Conservation (phyloP, 169 alveolate genomes). For the Perkinsus marinus region DNA sequence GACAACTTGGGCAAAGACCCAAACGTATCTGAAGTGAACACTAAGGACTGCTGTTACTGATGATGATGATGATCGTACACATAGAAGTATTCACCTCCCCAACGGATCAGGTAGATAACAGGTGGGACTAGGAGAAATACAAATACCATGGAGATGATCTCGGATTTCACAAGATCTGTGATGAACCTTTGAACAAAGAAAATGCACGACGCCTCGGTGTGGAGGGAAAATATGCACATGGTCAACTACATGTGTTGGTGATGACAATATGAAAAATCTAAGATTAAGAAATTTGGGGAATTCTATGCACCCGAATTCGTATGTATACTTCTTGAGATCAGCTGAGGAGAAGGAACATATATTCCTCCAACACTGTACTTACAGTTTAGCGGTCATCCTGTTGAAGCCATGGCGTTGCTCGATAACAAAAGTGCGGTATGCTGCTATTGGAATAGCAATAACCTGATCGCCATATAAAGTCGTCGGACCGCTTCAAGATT, state of each 20-base stretch:
- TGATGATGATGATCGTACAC: conserved; percentile 34
- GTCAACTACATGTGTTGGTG: too few relatives aligned
- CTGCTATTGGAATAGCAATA: conserved; percentile 44
- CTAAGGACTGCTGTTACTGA: neutral
- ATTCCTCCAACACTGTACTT: neutral
- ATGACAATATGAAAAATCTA: too few relatives aligned
- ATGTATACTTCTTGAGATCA: too few relatives aligned
- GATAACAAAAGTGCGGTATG: conserved; percentile 60
- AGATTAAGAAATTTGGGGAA: too few relatives aligned
- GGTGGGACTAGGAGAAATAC: conserved; percentile 48
- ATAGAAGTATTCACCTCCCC: conserved; percentile 78
- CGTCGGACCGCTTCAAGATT: neutral
- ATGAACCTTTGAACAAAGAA: conserved; percentile 24
- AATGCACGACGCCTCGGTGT: too few relatives aligned
- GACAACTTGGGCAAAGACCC: conserved; percentile 49
- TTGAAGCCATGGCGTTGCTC: conserved; percentile 77
- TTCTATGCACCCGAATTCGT: too few relatives aligned
- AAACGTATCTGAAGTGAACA: conserved; percentile 11
- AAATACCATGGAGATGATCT: conserved; percentile 34
- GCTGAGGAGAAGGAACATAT: neutral
- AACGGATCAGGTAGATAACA: conserved; percentile 58
- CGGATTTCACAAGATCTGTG: conserved; percentile 52
- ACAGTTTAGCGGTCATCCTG: conserved; percentile 47
- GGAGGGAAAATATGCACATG: too few relatives aligned
- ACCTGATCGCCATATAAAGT: neutral